These are phyloP conservation scores for Acephala macrosclerotiorum DNA, from an alignment of 2,329 filamentous ascomycete species.

Conservation along the genomic window DNA sequence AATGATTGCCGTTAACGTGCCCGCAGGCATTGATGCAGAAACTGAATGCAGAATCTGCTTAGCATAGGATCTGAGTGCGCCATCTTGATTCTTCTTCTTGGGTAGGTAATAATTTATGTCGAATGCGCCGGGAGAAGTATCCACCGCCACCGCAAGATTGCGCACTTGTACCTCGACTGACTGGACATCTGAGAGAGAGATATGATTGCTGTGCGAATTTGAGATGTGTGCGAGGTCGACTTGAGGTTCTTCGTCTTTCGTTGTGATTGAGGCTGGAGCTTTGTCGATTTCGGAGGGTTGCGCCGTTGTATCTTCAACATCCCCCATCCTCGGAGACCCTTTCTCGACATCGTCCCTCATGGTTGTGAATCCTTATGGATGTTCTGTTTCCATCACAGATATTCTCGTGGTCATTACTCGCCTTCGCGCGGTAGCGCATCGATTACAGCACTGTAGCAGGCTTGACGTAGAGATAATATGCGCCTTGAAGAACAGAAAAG, in stretches of 20 bases:
- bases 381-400: background rate
- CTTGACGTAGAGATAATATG: background rate
- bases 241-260: constrained; percentile 7
- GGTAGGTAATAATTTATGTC: constrained; percentile 50
- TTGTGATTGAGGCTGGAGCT: background rate
- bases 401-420: background rate
- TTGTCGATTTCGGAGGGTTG: background rate
- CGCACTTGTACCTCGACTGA: constrained; percentile 62
- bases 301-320: background rate
- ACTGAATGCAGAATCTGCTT: constrained; percentile 69
- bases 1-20: constrained; percentile 77
- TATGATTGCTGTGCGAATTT: constrained; percentile 36
- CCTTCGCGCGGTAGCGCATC: background rate
- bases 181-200: constrained; percentile 57
- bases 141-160: constrained; percentile 61
- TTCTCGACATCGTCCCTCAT: constrained; percentile 11
- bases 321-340: background rate
- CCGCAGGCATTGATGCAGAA: constrained; percentile 67
- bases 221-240: constrained; percentile 14
- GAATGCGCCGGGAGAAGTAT: constrained; percentile 62
- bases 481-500: background rate
- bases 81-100: constrained; percentile 40
- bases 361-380: background rate
- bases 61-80: constrained; percentile 43
- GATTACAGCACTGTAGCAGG: background rate